A percentile compares a stretch with the other conserved stretches of the same genome.
phyloP scores from a whole-genome alignment of 2,329 filamentous ascomycete species.

The Colletotrichum musicola region DNA sequence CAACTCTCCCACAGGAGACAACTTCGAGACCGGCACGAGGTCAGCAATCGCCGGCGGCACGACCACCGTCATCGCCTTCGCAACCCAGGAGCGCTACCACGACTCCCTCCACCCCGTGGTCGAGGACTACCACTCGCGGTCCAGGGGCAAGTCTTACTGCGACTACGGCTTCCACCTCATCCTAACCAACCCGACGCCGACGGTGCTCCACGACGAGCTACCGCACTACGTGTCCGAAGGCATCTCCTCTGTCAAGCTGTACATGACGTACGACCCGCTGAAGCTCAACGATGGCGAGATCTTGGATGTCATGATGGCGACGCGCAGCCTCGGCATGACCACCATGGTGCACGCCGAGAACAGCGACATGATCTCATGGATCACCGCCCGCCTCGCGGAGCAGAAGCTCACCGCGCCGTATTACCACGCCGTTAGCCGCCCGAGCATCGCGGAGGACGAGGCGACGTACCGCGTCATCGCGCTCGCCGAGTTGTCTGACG shows the following conservation, averaged over 20 bases:
- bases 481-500: constrained; percentile 61
- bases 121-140: constrained; percentile 59
- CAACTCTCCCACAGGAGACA: constrained; percentile 44
- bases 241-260: constrained; percentile 63
- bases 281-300: constrained; percentile 63
- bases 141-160: constrained; percentile 61
- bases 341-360: constrained; percentile 70
- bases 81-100: constrained; percentile 62
- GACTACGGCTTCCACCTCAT: constrained; percentile 70
- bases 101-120: constrained; percentile 60
- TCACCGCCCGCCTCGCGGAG: constrained; percentile 64
- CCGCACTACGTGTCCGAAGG: constrained; percentile 52
- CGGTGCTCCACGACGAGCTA: constrained; percentile 53
- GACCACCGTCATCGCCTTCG: constrained; percentile 70
- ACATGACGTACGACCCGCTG: constrained; percentile 65
- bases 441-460: constrained; percentile 63
- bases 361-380: constrained; percentile 65
- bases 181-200: constrained; percentile 57
- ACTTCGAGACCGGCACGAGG: constrained; percentile 59
- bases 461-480: constrained; percentile 66
- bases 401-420: constrained; percentile 61
- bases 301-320: constrained; percentile 62
- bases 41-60: constrained; percentile 70
- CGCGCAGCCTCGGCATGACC: constrained; percentile 44
- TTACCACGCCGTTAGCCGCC: constrained; percentile 63